These are phyloP conservation scores for Sporodiniella umbellata DNA, from an alignment of 371 early-diverging fungal species.

Conservation along the genomic window DNA sequence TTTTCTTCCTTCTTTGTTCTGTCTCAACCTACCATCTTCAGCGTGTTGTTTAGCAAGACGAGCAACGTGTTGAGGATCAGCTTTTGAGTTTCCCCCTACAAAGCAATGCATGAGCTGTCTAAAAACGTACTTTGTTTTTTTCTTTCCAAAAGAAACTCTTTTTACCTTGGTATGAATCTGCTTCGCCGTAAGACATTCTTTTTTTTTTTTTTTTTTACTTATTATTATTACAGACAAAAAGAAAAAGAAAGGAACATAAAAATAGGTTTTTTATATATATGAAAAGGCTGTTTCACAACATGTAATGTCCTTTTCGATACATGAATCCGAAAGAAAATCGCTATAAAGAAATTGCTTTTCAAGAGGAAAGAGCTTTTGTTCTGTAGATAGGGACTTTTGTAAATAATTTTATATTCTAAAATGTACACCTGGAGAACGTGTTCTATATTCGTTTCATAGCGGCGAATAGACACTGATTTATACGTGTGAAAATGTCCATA, in stretches of 20 bases:
- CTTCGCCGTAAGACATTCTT: constrained; percentile 8
- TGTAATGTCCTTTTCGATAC: constrained; percentile 7
- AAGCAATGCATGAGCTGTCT: no score
- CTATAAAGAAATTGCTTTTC: background rate
- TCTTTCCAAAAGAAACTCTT: background rate
- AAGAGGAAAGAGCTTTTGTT: no score
- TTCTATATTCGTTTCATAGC: no score
- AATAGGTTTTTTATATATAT: background rate
- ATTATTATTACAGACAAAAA: constrained; percentile 5
- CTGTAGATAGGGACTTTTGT: no score
- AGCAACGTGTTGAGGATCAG: constrained; percentile 27
- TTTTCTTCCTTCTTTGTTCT: constrained; percentile 16
- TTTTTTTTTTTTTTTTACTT: no score
- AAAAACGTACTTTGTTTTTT: no score
- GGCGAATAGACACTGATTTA: no score
- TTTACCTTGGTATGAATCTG: constrained; percentile 22
- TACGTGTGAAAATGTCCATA: no score
- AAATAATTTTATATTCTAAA: no score
- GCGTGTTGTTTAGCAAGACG: constrained; percentile 31
- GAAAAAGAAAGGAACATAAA: background rate
- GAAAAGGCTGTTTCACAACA: background rate
- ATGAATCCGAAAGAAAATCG: constrained; percentile 1
- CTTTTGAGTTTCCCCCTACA: constrained; percentile 13
- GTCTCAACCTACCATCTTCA: constrained; percentile 8
- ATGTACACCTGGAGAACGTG: no score